phyloP scores from a whole-genome alignment of 2,329 filamentous ascomycete genomes.

The Lachnellula arida region DNA sequence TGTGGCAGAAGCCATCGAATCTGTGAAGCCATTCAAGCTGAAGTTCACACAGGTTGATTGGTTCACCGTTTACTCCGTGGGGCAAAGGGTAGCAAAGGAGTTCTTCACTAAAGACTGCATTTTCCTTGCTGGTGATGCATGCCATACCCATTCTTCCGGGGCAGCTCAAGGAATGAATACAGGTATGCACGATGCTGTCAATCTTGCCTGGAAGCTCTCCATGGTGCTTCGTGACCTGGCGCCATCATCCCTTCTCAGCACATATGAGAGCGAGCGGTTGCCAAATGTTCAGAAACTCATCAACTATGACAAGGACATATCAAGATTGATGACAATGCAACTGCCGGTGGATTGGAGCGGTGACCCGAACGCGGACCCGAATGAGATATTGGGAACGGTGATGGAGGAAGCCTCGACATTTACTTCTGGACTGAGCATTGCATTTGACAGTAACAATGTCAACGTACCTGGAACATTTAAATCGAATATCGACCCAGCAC shows the following conservation, averaged over 20 bases:
- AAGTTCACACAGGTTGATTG: slow-evolving; percentile 43
- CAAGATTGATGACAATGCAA: slow-evolving; percentile 38
- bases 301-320: slow-evolving; percentile 38
- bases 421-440: slow-evolving; percentile 56
- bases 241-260: slow-evolving; percentile 41
- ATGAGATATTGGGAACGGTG: slow-evolving; percentile 48
- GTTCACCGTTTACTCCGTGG: slow-evolving; percentile 56
- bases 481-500: slow-evolving; percentile 15
- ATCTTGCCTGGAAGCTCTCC: slow-evolving; percentile 57
- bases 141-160: slow-evolving; percentile 57
- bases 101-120: slow-evolving; percentile 54
- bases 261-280: slow-evolving; percentile 49
- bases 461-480: slow-evolving; percentile 33
- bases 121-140: slow-evolving; percentile 52
- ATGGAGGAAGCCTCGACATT: slow-evolving; percentile 56
- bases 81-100: slow-evolving; percentile 53
- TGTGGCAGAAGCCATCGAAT: slow-evolving; percentile 43
- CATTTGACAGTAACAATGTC: slow-evolving; percentile 46
- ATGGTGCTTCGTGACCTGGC: slow-evolving; percentile 44
- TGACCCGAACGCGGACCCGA: slow-evolving; percentile 38
- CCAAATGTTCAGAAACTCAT: slow-evolving; percentile 37
- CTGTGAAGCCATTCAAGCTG: slow-evolving; percentile 39
- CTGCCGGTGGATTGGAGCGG: slow-evolving; percentile 37
- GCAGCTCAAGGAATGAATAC: slow-evolving; percentile 58
- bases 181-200: slow-evolving; percentile 55